These are phyloP conservation scores for Saposhnikovia divaricata DNA, from an alignment of 129 eudicot species.

Conservation along the genomic window DNA sequence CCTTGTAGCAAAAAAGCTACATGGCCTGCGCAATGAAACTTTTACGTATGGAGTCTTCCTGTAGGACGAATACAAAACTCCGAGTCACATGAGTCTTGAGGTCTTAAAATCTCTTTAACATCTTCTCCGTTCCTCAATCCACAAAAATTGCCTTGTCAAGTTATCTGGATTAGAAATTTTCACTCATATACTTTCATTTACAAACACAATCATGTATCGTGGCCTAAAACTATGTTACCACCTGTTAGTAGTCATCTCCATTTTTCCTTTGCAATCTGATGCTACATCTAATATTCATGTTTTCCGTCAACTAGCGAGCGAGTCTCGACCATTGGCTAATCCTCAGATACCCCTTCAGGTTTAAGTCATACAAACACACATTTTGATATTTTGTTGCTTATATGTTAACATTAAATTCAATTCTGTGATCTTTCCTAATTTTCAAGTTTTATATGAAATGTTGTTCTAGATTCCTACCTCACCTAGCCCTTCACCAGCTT, in stretches of 20 bases:
- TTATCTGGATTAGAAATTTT: background rate
- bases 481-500: conserved; percentile 32
- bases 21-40: background rate
- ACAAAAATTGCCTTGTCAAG: background rate
- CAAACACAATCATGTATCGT: conserved; percentile 7
- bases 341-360: background rate
- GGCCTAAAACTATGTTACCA: background rate
- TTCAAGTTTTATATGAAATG: background rate
- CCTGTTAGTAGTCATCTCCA: background rate
- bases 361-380: background rate
- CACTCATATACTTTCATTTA: background rate
- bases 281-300: background rate
- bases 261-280: conserved; percentile 6
- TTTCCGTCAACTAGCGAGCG: background rate
- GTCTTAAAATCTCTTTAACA: background rate
- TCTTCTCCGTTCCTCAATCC: background rate
- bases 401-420: background rate
- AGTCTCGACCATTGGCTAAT: background rate
- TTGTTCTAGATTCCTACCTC: conserved; percentile 34
- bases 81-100: background rate
- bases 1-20: background rate
- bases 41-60: background rate
- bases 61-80: background rate
- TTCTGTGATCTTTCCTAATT: background rate
- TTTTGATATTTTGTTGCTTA: background rate